phyloP scores from a whole-genome alignment of 352 stramenopile species.

The Lagenidium sp. region DNA sequence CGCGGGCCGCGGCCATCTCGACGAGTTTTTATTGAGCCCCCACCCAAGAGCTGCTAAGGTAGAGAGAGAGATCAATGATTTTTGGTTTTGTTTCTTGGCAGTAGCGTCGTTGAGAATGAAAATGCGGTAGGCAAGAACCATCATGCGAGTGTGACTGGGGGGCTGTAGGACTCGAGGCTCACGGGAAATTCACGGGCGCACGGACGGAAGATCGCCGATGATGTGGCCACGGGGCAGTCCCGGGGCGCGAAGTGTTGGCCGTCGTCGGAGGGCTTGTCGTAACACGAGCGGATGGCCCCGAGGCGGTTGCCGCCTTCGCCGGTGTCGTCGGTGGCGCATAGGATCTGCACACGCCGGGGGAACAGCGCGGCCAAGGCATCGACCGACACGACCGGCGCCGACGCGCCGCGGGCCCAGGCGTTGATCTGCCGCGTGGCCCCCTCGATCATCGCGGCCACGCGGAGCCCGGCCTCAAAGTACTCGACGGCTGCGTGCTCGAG shows the following conservation, averaged over 20 bases:
- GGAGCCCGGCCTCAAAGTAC: slow-evolving; percentile 60
- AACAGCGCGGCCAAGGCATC: slow-evolving; percentile 31
- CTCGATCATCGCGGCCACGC: slow-evolving; percentile 26
- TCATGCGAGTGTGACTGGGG: slow-evolving; percentile 20
- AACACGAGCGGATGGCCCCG: slow-evolving; percentile 59
- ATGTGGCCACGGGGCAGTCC: slow-evolving; percentile 31
- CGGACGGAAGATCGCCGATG: slow-evolving; percentile 38
- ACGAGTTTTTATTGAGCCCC: slow-evolving; percentile 53
- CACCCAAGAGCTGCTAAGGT: too few species aligned
- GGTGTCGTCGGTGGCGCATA: slow-evolving; percentile 45
- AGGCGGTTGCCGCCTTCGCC: slow-evolving; percentile 50
- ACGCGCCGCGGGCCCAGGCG: slow-evolving; percentile 24
- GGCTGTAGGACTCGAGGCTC: slow-evolving; percentile 31
- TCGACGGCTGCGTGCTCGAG: slow-evolving; percentile 35
- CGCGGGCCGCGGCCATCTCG: slow-evolving; percentile 25
- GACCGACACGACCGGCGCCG: slow-evolving; percentile 12
- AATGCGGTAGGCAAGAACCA: too few species aligned
- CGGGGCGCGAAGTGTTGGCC: slow-evolving; percentile 29
- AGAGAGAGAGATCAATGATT: too few species aligned
- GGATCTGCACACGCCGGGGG: slow-evolving; percentile 46
- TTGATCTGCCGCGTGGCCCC: slow-evolving; percentile 42
- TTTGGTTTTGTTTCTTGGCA: too few species aligned
- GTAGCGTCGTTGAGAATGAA: too few species aligned
- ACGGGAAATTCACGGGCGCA: slow-evolving; percentile 34
- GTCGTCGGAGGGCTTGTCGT: slow-evolving; percentile 19